Base-by-base conservation (phyloP, 2,329 filamentous ascomycete species). In the Colletotrichum sp. region DNA sequence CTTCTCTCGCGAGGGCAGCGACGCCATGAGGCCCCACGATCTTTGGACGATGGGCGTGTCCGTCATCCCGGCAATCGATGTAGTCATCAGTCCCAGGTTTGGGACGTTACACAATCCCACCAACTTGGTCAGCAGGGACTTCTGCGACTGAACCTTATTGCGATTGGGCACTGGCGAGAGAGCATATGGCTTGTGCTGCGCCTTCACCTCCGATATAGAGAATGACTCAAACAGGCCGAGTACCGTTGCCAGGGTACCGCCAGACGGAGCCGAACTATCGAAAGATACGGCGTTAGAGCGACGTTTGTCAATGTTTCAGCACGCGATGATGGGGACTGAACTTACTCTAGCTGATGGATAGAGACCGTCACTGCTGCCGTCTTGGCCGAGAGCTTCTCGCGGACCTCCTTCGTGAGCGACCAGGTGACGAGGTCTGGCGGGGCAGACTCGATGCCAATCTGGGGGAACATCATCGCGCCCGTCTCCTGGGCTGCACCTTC, bases 201-300 rank as follows among this genome's bases (percentile, higher is more conserved):
- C 84, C 16, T 80, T 81, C 8, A 93, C 78, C 68, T 92, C 85
- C 64, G 86, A 83, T 22, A 90, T 67, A 27, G 85, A 84, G 80
- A 89, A 92, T 61, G 83, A 82, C 30, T 93, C 91, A 72, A 92
- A 86, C 27, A 92, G 78, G 63, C 82, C 89, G 16, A 98, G 83
- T 6, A 92, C 86, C 0, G 95, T 96, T 39, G 91, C 88, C 6
- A 96, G 84, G 3, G 94, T 93, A 63, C 93, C 93, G n/a, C 92
- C 92, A 2, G 92, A 94, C 4, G 91, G 89, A 2, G 84, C 79
- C 30, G 85, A 82, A 60, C 88, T 91, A 71, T 79, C 77, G 15
- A 44, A 60, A 65, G 72, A 57, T 79, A 68, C 32, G 39, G 72
- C 28, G 55, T 77, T 68, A 74, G 63, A 65, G 70, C 32, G 39